Conservation (phyloP, 2,329 filamentous ascomycete genomes). For the Penicillium decumbens region DNA sequence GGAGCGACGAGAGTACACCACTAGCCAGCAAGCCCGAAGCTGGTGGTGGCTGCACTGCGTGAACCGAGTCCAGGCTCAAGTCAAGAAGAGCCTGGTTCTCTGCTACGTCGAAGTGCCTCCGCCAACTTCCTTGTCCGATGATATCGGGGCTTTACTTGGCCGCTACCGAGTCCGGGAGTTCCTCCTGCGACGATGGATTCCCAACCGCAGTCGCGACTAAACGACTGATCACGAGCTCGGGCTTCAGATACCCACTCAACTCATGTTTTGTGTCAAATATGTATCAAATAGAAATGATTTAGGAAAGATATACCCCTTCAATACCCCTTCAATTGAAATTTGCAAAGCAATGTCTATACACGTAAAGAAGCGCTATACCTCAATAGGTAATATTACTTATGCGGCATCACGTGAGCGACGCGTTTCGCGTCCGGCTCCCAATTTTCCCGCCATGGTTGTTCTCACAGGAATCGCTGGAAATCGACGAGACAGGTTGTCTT, state of each 20-base stretch:
- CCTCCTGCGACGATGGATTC: conserved; percentile 75
- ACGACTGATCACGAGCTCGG: conserved; percentile 13
- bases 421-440: conserved; percentile 27
- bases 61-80: conserved; percentile 83
- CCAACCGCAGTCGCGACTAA: conserved; percentile 67
- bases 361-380: conserved; percentile 10
- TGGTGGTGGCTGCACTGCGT: conserved; percentile 69
- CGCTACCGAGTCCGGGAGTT: conserved; percentile 76
- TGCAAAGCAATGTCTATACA: background rate
- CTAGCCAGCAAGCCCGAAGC: conserved; percentile 41
- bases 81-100: conserved; percentile 82
- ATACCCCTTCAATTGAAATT: background rate
- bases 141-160: conserved; percentile 61
- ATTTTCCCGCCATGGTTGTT: background rate
- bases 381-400: conserved; percentile 25
- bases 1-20: conserved; percentile 49
- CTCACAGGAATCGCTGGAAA: background rate
- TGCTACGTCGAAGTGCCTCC: conserved; percentile 88
- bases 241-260: conserved; percentile 22
- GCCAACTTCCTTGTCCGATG: conserved; percentile 47
- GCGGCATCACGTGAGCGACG: conserved; percentile 27
- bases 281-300: background rate
- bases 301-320: background rate
- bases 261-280: background rate
- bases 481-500: background rate